These are phyloP conservation scores for Colletotrichum godetiae DNA, from an alignment of 2,329 filamentous ascomycete species.

Conservation along the genomic window DNA sequence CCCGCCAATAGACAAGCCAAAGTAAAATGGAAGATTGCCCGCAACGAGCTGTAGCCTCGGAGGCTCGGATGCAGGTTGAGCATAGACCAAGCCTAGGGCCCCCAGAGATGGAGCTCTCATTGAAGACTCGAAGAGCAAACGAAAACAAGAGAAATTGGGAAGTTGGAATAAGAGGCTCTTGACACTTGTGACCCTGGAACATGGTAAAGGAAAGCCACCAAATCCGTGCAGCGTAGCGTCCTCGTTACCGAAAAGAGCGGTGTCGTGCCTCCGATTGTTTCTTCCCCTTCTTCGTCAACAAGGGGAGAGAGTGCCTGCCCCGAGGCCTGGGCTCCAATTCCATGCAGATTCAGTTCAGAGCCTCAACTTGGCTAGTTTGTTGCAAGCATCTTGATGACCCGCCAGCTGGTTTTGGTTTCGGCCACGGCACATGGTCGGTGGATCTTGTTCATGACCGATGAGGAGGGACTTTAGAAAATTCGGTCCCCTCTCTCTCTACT, in stretches of 20 bases:
- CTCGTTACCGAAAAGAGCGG: conserved; percentile 23
- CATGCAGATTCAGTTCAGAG: conserved; percentile 12
- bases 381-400: conserved; percentile 29
- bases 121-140: conserved; percentile 7
- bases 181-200: conserved; percentile 14
- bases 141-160: neutral
- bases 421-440: conserved; percentile 32
- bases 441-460: conserved; percentile 31
- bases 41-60: conserved; percentile 16
- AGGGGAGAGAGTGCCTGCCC: conserved; percentile 2
- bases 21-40: conserved; percentile 11
- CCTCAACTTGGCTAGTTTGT: neutral
- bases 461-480: neutral
- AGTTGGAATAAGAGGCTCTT: conserved; percentile 17
- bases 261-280: conserved; percentile 32
- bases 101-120: neutral
- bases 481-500: neutral
- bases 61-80: conserved; percentile 6
- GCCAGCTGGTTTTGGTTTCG: conserved; percentile 32
- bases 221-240: conserved; percentile 7
- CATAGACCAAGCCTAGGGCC: conserved; percentile 24
- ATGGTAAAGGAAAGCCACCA: conserved; percentile 12
- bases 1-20: conserved; percentile 17
- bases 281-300: conserved; percentile 13
- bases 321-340: conserved; percentile 6